Conservation (phyloP, 2,329 filamentous ascomycete genomes). For the Mollisia scopiformis region DNA sequence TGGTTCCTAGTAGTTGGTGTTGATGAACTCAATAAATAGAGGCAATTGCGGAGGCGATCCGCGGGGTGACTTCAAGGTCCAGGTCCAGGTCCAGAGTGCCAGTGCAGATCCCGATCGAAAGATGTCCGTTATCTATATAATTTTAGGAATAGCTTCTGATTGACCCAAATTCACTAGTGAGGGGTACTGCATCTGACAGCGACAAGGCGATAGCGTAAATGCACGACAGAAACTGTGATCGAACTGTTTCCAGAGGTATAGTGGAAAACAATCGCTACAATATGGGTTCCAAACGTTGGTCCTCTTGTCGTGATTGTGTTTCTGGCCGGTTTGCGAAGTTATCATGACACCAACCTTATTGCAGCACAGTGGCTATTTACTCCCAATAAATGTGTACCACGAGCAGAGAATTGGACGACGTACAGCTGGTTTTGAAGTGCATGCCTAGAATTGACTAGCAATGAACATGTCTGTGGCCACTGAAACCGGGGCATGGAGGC, state of each 20-base stretch:
- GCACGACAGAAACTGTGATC: background rate
- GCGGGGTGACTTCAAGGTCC: background rate
- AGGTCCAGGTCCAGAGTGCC: background rate
- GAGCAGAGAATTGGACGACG: conserved; percentile 1
- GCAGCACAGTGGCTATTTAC: conserved; percentile 6
- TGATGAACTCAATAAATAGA: background rate
- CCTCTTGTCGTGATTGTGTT: background rate
- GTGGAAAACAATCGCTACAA: background rate
- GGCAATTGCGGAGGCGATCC: background rate
- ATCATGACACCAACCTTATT: conserved; percentile 4
- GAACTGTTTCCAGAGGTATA: background rate
- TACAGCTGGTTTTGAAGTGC: background rate
- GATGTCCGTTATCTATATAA: background rate
- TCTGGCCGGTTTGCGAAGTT: background rate
- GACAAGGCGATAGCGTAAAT: background rate
- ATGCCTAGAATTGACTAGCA: background rate
- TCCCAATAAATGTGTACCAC: conserved; percentile 3
- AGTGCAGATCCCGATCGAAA: background rate
- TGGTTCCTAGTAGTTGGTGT: conserved; percentile 1
- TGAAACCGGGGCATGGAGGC: background rate
- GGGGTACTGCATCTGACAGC: background rate
- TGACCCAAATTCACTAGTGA: background rate
- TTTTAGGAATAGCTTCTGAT: background rate
- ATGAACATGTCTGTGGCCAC: background rate
- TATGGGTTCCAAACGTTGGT: background rate